Evolutionary conservation across 768 basidiomycete species (phyloP), one percentile per base, ranked within the genome.

Genomic region (Mycena venus): DNA sequence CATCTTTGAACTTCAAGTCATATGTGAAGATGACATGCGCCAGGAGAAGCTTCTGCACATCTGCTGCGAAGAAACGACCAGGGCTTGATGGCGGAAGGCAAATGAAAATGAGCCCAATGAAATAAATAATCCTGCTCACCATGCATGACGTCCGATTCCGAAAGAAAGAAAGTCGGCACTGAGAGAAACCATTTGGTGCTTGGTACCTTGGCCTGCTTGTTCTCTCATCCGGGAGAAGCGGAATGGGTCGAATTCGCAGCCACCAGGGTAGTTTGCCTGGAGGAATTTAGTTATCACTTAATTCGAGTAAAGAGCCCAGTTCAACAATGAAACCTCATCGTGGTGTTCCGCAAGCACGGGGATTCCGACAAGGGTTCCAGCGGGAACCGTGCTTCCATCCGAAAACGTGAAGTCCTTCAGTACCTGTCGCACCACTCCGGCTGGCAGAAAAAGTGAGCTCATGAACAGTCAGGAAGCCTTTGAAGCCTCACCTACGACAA

Each of bases 11-110:
- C 78, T 82, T 83, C 5, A 86, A 34, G 72, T 88, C 87, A 68
- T 86, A 88, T 25, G 83, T 82, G 63, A 84, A 27, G 1, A 88
- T 60, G 17, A 86, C 60, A 60, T 85, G 79, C 9, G 84, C 77
- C 66, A 86, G 78, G 76, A 86, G 81, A 11, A 83, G 78, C 68
- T 88, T 87, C n/a, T 86, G 76, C 60, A 83, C 83, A 56, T 78
- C 82, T 2, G 83, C 81, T 2, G 86, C 85, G 62, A 88, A 85
- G 77, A 86, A 86, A 10, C 87, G 81, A 0, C 87, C 87, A 36
- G 87, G 86, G 60, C 83, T 84, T 12, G 25, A 11, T 36, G 23
- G 40, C 11, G 14, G 23, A 12, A 21, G 23, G 32, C 11, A 42
- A 71, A 42, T 21, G n/a, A 7, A 55, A 9, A 19, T 27, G 38